These are phyloP conservation scores for Kalanchoe fedtschenkoi DNA, from an alignment of 164 flowering plant species.

Conservation along the genomic window DNA sequence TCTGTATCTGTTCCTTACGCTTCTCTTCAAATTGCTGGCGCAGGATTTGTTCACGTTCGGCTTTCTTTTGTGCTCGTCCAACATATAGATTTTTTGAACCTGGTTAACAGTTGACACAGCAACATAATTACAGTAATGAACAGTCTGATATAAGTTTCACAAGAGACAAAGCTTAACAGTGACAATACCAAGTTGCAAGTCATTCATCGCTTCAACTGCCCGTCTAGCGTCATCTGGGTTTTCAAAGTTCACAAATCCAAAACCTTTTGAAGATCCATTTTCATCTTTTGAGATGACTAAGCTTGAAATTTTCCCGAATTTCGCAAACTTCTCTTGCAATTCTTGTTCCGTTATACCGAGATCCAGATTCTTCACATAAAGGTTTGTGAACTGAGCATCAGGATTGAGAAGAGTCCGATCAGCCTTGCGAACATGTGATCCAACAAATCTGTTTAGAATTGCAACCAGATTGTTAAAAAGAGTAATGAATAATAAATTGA, in stretches of 20 bases:
- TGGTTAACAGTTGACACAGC: conserved; percentile 8
- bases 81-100: conserved; percentile 73
- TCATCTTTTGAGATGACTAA: conserved; percentile 45
- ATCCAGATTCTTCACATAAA: conserved; percentile 77
- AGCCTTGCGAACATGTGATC: conserved; percentile 45
- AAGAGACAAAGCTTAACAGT: neutral
- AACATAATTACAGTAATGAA: neutral
- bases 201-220: conserved; percentile 68
- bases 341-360: conserved; percentile 45
- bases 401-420: conserved; percentile 39
- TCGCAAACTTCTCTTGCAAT: conserved; percentile 49
- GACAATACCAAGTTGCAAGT: conserved; percentile 48
- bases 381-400: conserved; percentile 57
- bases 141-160: neutral
- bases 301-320: conserved; percentile 66
- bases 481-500: neutral
- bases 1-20: conserved; percentile 48
- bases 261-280: conserved; percentile 61
- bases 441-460: conserved; percentile 42
- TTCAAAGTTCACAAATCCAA: conserved; percentile 85
- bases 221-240: conserved; percentile 55
- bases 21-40: conserved; percentile 61
- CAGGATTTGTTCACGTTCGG: conserved; percentile 61
- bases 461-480: neutral
- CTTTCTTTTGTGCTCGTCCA: conserved; percentile 79